Base-by-base conservation (phyloP, 1,284 basidiomycete species). In the Ceratobasidium sp. region DNA sequence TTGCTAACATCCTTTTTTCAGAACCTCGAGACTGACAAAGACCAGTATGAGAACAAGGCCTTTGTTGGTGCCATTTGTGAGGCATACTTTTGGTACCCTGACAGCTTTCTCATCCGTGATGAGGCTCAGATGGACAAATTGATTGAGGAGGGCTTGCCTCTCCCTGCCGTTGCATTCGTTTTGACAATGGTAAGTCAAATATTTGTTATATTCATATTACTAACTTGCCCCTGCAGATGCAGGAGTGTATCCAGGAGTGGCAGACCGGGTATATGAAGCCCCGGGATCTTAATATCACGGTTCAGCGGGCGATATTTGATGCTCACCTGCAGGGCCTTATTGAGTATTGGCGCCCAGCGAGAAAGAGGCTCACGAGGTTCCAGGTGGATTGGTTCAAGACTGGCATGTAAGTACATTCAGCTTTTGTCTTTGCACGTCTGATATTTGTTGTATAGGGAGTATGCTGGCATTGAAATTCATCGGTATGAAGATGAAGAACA, bases 81-180 rank as follows among this genome's bases (percentile, higher is more conserved):
- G 37, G 41, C 61, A 7, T 62, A 22, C 41, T 62, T 62, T 27
- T 63, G 43, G 61, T 16, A 24, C 24, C 13, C 7, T 0, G 22
- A 63, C 43, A 63, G 8, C 1, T 63, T 46, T 11, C 6, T 63
- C 2, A 63, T 63, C 24, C 24, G 24, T 1, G 24, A 63, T 48
- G 1, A 34, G 0, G n/a, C 7, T 1, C 3, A 24, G 2, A 0
- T 37, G 34, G 13, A 19, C 13, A 56, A n/a, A 6, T 22, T 31
- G n/a, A 9, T 19, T 14, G 34, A 43, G 3, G 24, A 62, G 37
- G 24, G 22, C 1, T 29, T 63, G 9, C 68, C 68, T 19, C 68
- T 71, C 11, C 54, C 56, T 1, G 39, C 68, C 1, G 43, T 71
- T 22, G 68, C 68, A 13, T n/a, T 48, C 3, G 39, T 71, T 1